Percentiles rank a stretch among this genome's conserved stretches.
These are phyloP conservation scores for Viola odorata DNA, from an alignment of 345 rosid genomes.

Conservation along the genomic window DNA sequence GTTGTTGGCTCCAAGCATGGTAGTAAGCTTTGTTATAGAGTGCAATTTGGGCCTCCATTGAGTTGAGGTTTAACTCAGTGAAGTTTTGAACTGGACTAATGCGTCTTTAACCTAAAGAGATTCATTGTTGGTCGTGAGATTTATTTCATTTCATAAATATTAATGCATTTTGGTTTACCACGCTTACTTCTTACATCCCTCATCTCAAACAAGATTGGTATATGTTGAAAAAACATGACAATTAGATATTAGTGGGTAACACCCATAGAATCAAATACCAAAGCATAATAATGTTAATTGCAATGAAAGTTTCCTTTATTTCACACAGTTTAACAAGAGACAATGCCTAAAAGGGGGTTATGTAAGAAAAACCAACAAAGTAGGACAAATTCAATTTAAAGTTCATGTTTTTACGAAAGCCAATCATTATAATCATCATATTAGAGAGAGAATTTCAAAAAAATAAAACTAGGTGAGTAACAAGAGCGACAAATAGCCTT, in stretches of 20 bases:
- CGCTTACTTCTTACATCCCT: too few relatives aligned
- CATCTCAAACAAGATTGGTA: too few relatives aligned
- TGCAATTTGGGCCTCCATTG: constrained; percentile 84
- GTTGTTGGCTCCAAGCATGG: constrained; percentile 64
- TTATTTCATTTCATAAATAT: background rate
- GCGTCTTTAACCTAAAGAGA: constrained; percentile 84
- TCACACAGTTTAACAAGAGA: too few relatives aligned
- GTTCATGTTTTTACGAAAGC: background rate
- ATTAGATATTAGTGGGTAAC: too few relatives aligned
- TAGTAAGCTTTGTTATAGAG: constrained; percentile 92
- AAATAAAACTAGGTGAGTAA: background rate
- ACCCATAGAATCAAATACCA: too few relatives aligned
- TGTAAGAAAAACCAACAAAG: background rate
- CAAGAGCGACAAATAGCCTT: background rate
- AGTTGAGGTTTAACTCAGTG: constrained; percentile 65
- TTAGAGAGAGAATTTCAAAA: too few relatives aligned
- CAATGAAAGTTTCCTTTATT: too few relatives aligned
- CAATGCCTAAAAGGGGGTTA: background rate
- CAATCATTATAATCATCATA: background rate
- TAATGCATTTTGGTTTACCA: too few relatives aligned
- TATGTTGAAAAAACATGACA: too few relatives aligned
- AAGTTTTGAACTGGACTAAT: constrained; percentile 67
- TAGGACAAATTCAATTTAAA: background rate
- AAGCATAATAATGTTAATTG: too few relatives aligned
- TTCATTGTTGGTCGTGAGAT: background rate